Evolutionary conservation across 768 basidiomycete species (phyloP), one percentile per base, ranked within the genome.

Genomic region (Gloeophyllum trabeum): DNA sequence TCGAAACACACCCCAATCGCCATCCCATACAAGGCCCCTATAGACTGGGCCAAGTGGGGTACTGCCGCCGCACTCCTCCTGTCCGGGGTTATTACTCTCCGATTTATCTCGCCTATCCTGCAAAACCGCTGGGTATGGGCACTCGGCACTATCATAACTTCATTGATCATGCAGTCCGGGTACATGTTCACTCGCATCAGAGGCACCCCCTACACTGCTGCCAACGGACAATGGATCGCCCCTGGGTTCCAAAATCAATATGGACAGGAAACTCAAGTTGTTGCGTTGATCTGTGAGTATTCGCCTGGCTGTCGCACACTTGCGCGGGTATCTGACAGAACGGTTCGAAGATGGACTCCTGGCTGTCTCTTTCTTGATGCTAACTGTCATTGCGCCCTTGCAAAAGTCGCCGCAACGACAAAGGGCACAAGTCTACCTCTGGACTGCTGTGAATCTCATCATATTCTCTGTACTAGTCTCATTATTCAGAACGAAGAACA

Each of bases 171-270:
- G 81, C 93, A 80, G 18, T 79, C 83, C 6, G 96, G 96, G 5
- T 85, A 79, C 67, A 99, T 99, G 96, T 99, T 94, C 64, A 86
- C 85, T 45, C 84, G 82, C 48, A 99, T 99, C 51, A 81, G 94
- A 47, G 71, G 71, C 24, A 71, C 71, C 37, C 92, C 90, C 2
- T 90, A 75, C 55, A 66, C 64, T 19, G 77, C 75, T 22, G 64
- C 66, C 0, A 70, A 75, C 43, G 79, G 81, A 19, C 65, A 72
- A 39, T 92, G 90, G 84, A 82, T 99, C 52, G 86, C 91, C 6
- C 70, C 64, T 6, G 94, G 94, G 4, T 97, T 80, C 63, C 81
- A 82, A 57, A 90, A 79, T 51, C 92, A 96, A 60, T 86, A 73
- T 55, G 94, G 93, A 5, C 83, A 93, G 59, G 96, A 99, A 65